Conservation (phyloP, 371 early-diverging fungal species). For the Apophysomyces variabilis region DNA sequence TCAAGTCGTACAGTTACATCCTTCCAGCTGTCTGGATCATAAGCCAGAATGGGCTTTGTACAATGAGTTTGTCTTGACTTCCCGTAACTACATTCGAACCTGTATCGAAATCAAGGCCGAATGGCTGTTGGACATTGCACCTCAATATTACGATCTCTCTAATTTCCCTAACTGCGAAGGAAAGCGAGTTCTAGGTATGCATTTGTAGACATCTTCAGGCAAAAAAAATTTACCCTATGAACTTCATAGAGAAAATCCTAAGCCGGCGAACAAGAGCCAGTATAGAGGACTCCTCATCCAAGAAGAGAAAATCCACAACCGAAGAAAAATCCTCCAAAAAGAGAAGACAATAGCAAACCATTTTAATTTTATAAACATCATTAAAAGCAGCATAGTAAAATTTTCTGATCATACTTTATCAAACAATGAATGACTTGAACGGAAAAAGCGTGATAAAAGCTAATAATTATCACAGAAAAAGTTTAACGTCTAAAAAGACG, state of each 20-base stretch:
- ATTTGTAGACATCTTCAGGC: background rate
- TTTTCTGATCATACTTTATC: constrained; percentile 70
- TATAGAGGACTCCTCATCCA: background rate
- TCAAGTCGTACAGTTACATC: constrained; percentile 96
- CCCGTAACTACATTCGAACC: constrained; percentile 94
- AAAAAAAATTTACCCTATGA: background rate
- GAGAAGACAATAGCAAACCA: constrained; percentile 45
- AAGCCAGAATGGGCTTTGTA: constrained; percentile 98
- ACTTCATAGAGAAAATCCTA: background rate
- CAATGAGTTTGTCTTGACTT: constrained; percentile 97
- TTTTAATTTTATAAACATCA: constrained; percentile 53
- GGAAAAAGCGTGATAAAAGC: too few species aligned
- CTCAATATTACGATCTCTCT: constrained; percentile 70
- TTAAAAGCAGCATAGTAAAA: constrained; percentile 72
- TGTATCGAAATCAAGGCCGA: constrained; percentile 89
- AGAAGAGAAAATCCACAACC: background rate
- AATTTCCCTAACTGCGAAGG: constrained; percentile 93
- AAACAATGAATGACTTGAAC: too few species aligned
- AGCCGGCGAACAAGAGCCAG: background rate
- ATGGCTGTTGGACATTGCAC: constrained; percentile 92
- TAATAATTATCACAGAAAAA: too few species aligned
- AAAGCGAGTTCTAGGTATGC: constrained; percentile 69
- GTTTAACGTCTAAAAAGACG: too few species aligned
- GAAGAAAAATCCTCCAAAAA: constrained; percentile 2
- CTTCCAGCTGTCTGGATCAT: constrained; percentile 83